These are phyloP conservation scores for Diaporthe vexans DNA, from an alignment of 2,329 filamentous ascomycete species.

Conservation along the genomic window DNA sequence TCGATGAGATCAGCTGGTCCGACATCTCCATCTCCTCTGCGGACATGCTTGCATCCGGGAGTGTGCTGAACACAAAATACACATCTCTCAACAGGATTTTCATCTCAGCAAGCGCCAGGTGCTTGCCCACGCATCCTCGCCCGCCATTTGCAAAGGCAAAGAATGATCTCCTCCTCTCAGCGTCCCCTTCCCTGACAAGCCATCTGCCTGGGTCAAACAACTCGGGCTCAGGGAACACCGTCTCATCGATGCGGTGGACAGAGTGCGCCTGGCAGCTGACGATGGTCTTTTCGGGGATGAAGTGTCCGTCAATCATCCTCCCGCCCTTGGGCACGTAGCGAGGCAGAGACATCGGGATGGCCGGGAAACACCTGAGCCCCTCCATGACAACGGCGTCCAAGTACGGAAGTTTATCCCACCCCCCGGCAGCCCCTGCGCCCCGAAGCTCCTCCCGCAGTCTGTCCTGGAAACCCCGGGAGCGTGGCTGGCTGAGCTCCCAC, in stretches of 20 bases:
- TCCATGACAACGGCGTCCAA: constrained; percentile 76
- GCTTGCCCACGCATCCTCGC: constrained; percentile 75
- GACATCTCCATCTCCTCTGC: constrained; percentile 72
- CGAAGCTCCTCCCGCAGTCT: constrained; percentile 67
- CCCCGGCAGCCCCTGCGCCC: constrained; percentile 41
- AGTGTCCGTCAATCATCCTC: constrained; percentile 67
- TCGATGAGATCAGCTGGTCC: constrained; percentile 77
- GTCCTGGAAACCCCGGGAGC: constrained; percentile 64
- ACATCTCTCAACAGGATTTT: constrained; percentile 74
- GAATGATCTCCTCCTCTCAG: constrained; percentile 74
- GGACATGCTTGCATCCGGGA: constrained; percentile 67
- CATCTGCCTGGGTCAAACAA: constrained; percentile 85
- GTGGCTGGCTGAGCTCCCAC: constrained; percentile 76
- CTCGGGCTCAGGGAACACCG: constrained; percentile 85
- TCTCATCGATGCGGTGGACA: constrained; percentile 69
- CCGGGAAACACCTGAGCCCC: constrained; percentile 72
- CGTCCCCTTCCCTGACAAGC: constrained; percentile 81
- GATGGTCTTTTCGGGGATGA: constrained; percentile 66
- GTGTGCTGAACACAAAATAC: constrained; percentile 71
- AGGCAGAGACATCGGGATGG: constrained; percentile 77
- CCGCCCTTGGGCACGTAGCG: constrained; percentile 69
- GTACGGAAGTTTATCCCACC: constrained; percentile 67
- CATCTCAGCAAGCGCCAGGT: constrained; percentile 78
- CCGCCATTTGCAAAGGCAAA: constrained; percentile 78
- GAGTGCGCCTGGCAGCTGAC: constrained; percentile 75